Percentiles rank a stretch among this genome's conserved stretches.
Conservation (phyloP, 2,329 filamentous ascomycete genomes). For the Cordyceps pruinosa region DNA sequence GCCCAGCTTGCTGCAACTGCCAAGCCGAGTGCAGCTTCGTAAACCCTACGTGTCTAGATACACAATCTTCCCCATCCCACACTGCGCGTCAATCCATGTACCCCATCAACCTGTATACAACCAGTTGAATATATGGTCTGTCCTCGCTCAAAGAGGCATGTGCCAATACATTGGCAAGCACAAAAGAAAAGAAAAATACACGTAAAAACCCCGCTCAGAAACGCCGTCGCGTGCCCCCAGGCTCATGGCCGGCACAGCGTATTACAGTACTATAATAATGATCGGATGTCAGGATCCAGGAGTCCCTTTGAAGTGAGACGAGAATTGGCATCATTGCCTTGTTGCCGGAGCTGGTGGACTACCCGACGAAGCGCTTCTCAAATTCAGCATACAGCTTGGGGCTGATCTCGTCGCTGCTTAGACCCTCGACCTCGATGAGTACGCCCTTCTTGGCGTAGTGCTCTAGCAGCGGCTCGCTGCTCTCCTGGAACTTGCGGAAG, state of each 20-base stretch:
- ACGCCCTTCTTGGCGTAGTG: conserved; percentile 83
- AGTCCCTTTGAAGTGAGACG: too few species aligned
- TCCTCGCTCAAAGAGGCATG: conserved; percentile 1
- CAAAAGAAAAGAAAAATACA: background rate
- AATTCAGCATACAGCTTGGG: conserved; percentile 84
- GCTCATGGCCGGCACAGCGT: background rate
- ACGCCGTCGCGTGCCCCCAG: background rate
- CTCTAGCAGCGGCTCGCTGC: conserved; percentile 74
- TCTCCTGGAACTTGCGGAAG: conserved; percentile 79
- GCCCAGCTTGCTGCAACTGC: background rate
- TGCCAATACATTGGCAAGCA: background rate
- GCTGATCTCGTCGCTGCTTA: conserved; percentile 90
- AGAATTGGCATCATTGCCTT: too few species aligned
- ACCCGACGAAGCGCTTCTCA: conserved; percentile 58
- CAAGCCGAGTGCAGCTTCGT: background rate
- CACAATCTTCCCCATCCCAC: background rate
- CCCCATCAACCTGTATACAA: background rate
- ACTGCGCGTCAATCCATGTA: too few species aligned
- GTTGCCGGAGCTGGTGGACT: background rate
- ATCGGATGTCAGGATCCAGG: background rate
- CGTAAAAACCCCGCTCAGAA: conserved; percentile 10
- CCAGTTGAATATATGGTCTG: background rate
- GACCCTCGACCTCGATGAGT: conserved; percentile 77
- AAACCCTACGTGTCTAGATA: background rate
- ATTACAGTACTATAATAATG: conserved; percentile 1